Evolutionary conservation across 1,139 yeast genomes (phyloP).

Genomic region (Pichia sp.): DNA sequence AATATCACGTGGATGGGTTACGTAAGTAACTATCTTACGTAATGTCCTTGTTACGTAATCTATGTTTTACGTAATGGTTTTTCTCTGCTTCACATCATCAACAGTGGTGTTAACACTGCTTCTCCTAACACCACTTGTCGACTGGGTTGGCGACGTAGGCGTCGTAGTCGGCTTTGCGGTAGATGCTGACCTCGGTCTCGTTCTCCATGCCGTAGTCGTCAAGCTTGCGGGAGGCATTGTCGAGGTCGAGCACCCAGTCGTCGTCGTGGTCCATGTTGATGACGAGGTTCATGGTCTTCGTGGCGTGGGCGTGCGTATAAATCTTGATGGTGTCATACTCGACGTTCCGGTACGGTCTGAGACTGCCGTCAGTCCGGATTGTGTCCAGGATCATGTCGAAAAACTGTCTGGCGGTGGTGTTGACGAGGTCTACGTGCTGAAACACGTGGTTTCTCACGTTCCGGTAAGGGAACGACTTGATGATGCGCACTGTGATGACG

Average conservation of each 20-base stretch:
- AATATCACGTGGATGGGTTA: too few relatives aligned
- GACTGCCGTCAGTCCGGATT: constrained; percentile 62
- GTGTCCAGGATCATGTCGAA: constrained; percentile 43
- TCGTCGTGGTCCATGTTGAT: constrained; percentile 79
- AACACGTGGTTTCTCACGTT: constrained; percentile 80
- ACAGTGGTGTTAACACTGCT: too few relatives aligned
- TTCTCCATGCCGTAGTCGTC: constrained; percentile 72
- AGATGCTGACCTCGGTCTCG: constrained; percentile 86
- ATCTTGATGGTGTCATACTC: constrained; percentile 73
- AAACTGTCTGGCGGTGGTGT: constrained; percentile 62
- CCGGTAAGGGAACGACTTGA: constrained; percentile 89
- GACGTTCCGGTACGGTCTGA: constrained; percentile 81
- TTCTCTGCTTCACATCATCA: too few relatives aligned
- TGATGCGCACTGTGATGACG: constrained; percentile 74
- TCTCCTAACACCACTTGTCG: constrained; percentile 62
- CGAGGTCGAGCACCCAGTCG: constrained; percentile 58
- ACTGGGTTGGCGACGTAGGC: constrained; percentile 76
- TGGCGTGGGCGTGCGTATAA: constrained; percentile 91
- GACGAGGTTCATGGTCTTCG: constrained; percentile 88
- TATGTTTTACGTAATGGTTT: too few relatives aligned
- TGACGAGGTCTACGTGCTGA: constrained; percentile 65
- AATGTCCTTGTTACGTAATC: too few relatives aligned
- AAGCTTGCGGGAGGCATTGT: constrained; percentile 42
- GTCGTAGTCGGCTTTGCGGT: constrained; percentile 61
- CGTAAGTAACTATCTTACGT: too few relatives aligned